Evolutionary conservation across 1,284 basidiomycete species (phyloP), one percentile per base, ranked within the genome.

Genomic region (Fomitiporia mediterranea): DNA sequence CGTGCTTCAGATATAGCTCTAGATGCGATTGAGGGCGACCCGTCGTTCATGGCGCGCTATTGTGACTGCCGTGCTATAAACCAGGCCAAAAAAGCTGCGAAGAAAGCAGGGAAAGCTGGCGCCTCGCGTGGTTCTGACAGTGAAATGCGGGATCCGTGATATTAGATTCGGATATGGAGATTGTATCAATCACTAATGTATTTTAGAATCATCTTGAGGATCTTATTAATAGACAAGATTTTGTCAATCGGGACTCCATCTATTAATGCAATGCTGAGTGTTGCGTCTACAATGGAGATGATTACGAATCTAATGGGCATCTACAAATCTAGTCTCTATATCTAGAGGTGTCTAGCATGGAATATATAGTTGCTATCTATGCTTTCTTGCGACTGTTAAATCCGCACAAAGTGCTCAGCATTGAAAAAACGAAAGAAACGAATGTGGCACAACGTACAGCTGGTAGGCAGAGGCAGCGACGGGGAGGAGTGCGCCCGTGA

Each of bases 401-500:
- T 21, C 28, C 28, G 39, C 55, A 46, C 34, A 47, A 53, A 19
- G 11, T 19, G 43, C 44, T 55, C 27, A 55, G 27, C 21, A 35
- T 2, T 46, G 52, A 58, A n/a, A 19, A 38, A 40, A 15, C 27
- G 19, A 43, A 50, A 39, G 53, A 21, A 27, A 49, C 6, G 52
- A 56, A 39, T 40, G 19, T 27, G 15, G 34, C 11, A 44, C 13
- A 1, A 74, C 88, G 62, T 64, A 91, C 88, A 90, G 62, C 70
- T 89, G 86, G 66, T 77, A 82, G 35, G 65, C 69, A 7, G 80
- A 72, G 2, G 86, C 86, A 56, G 78, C 61, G 68, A 89, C 82
- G 30, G 88, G 88, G 60, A 89, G 77, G 57, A 76, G 68, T 67
- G 89, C 88, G 19, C 87, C 87, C 17, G 70, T 55, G 13, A 69